Base-by-base conservation (phyloP, 257 asterid genomes). In the Nicotiana obtusifolia region DNA sequence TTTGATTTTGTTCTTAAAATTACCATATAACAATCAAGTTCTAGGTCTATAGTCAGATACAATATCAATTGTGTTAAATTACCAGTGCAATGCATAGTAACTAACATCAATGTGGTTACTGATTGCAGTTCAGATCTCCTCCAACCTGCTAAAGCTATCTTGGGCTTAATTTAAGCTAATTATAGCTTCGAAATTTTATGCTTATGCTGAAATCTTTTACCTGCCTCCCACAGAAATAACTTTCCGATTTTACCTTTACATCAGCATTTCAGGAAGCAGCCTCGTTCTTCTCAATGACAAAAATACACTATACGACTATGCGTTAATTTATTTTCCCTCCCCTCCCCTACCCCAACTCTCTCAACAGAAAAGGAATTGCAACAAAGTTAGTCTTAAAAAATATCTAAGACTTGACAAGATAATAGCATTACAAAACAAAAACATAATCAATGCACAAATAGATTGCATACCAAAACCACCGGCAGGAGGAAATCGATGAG, bases 401-500 rank as follows among this genome's bases (percentile, higher is more conserved):
- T 71, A 71, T 44, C 14, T 57, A 71, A 44, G 78, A 71, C 59
- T 44, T 4, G 35, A 22, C 13, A 11, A 41, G 59, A 41, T 41
- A 41, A 69, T 69, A 20, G 3, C 35, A 22, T 6, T 37, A 44
- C 78, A 71, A 6, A 68, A 71, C 60, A 4, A 69, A 69, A 37
- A 44, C 7, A 13, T 20, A 9, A 71, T 20, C 26, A 22, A 71
- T 1, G 20, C 1, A 2, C 60, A 71, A 71, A 64, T 10, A 16
- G 54, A 20, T 10, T 62, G 28, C 82, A 52, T 89, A 95, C 99
- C 99, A 81, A 95, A 94, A 80, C 98, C 99, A 83, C 99, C 99
- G 85, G 99, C 97, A 35, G 99, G 99, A 33, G 99, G 99, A 66
- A 95, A 95, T 37, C 97, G 97, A 86, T 95, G 99, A 85, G 97